These are phyloP conservation scores for Cenchrus purpureus DNA, from an alignment of 176 grass and related monocot genomes.

Conservation along the genomic window DNA sequence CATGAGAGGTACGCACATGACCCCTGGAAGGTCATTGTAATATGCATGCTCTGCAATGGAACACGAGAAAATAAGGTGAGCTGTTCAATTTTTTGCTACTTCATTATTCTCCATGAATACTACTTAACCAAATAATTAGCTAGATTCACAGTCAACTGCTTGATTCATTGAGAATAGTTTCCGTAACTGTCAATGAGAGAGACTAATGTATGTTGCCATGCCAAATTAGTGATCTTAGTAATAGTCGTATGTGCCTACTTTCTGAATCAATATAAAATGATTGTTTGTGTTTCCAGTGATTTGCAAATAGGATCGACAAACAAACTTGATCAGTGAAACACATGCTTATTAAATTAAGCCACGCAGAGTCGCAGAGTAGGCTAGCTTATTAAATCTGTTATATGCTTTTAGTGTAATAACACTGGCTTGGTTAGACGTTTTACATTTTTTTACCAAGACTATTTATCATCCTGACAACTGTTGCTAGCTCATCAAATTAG, in stretches of 20 bases:
- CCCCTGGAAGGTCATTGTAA: constrained; percentile 55
- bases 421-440: constrained; percentile 6
- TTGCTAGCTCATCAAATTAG: background rate
- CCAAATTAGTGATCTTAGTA: background rate
- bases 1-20: constrained; percentile 52
- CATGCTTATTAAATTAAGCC: background rate
- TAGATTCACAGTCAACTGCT: background rate
- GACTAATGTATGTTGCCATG: background rate
- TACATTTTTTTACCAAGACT: background rate
- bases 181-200: background rate
- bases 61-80: constrained; percentile 42
- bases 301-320: background rate
- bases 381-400: background rate
- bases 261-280: constrained; percentile 5
- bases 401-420: constrained; percentile 1
- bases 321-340: background rate
- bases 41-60: constrained; percentile 50
- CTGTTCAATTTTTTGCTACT: constrained; percentile 5
- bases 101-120: background rate
- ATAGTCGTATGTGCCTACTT: background rate
- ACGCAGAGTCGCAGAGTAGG: background rate
- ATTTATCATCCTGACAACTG: background rate
- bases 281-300: background rate
- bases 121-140: background rate
- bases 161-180: constrained; percentile 19